Evolutionary conservation across 2,329 filamentous ascomycete species (phyloP).

Genomic region (Xylariaceae sp.): DNA sequence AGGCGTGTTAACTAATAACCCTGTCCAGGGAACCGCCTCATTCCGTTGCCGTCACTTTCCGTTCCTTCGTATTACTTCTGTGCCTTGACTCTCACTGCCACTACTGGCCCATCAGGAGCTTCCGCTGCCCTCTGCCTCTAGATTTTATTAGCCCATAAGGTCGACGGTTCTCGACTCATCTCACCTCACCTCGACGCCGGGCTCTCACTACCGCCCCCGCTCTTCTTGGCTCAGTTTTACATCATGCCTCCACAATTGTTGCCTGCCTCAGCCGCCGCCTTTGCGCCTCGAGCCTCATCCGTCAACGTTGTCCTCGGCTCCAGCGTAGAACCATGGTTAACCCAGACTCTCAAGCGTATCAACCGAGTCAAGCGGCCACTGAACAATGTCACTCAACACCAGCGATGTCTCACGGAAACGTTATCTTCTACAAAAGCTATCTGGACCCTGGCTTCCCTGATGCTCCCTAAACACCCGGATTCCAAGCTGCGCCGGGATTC

Average conservation of each 20-base stretch:
- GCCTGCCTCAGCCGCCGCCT: constrained; percentile 91
- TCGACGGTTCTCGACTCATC: constrained; percentile 12
- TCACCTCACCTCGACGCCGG: not conserved
- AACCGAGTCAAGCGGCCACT: constrained; percentile 94
- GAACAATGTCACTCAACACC: constrained; percentile 95
- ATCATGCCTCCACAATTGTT: constrained; percentile 89
- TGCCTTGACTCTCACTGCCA: constrained; percentile 19
- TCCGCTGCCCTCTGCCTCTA: constrained; percentile 27
- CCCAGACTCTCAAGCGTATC: constrained; percentile 91
- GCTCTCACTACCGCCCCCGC: not conserved
- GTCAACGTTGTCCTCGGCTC: constrained; percentile 91
- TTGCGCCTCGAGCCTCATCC: constrained; percentile 81
- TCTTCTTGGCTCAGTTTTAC: constrained; percentile 18
- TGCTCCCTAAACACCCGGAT: constrained; percentile 86
- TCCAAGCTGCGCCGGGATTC: constrained; percentile 75
- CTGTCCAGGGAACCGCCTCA: constrained; percentile 51
- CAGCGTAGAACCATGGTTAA: constrained; percentile 95
- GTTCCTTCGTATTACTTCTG: constrained; percentile 39
- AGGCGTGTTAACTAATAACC: constrained; percentile 56
- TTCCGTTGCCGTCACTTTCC: constrained; percentile 42
- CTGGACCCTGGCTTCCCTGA: constrained; percentile 89
- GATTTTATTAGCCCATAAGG: constrained; percentile 30
- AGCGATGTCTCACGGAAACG: constrained; percentile 89
- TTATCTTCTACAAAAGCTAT: constrained; percentile 85
- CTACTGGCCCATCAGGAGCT: constrained; percentile 24